Base-by-base conservation (phyloP, 164 flowering plant species). In the Paratinospora sagittata region DNA sequence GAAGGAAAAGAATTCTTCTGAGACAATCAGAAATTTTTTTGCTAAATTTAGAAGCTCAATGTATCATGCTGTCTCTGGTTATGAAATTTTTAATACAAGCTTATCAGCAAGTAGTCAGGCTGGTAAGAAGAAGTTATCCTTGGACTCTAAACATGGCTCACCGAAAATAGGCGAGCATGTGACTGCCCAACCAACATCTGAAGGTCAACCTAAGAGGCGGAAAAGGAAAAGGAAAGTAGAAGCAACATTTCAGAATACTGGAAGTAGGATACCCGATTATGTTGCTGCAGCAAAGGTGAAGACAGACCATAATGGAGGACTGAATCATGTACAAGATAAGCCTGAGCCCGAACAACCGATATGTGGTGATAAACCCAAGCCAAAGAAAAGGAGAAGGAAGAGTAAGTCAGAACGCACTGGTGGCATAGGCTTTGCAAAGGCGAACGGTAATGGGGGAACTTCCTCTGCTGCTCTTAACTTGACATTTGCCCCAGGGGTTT, bases 11-110 rank as follows among this genome's bases (percentile, higher is more conserved):
- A 30, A 52, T 19, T 66, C 72, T 49, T 83, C 82, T 68, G 82
- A 74, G 68, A 62, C 74, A 13, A 60, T 79, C 27, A 75, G 63
- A 70, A 70, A 74, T 65, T 88, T 90, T 75, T 82, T 86, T 71
- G 67, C 82, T 43, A 83, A 78, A 70, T 89, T 84, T 73, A 84
- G 94, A 77, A 71, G 76, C 52, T 84, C 82, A 8, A 63, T 75
- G 26, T 87, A 77, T 81, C 82, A 26, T 55, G 83, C 81, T 27
- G 84, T 82, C 7, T 77, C 79, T 34, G 70, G 72, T 61, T 70
- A 60, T 60, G 77, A 73, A 62, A 70, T 52, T 11, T 21, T 66
- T 8, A 64, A 45, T 70, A 73, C 75, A 52, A 45, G 65, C 52
- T 11, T 72, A 49, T 71, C 34, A 61, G 79, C 49, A 11, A 9